Conservation (phyloP, 2,329 filamentous ascomycete species). For the Neofusicoccum umdonicola region DNA sequence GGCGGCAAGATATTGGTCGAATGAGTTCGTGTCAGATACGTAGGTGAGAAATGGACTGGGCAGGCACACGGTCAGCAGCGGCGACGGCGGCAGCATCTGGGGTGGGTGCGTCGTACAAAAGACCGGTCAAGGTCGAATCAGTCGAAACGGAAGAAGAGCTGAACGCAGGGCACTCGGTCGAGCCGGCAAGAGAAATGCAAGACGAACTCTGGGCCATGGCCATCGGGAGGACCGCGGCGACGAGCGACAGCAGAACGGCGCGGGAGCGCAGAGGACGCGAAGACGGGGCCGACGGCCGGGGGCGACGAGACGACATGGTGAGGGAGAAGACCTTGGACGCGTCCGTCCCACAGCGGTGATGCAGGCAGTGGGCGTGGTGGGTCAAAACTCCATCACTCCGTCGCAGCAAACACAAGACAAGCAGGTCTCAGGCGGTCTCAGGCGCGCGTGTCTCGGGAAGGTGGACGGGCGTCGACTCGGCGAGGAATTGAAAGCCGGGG, state of each 20-base stretch:
- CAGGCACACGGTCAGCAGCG: conserved; percentile 20
- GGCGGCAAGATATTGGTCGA: conserved; percentile 70
- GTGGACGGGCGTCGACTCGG: neutral
- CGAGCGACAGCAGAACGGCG: conserved; percentile 2
- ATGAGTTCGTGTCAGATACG: conserved; percentile 72
- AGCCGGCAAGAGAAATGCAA: conserved; percentile 69
- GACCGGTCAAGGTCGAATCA: conserved; percentile 53
- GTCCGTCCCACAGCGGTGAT: conserved; percentile 1
- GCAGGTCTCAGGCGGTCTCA: neutral
- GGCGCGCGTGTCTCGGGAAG: neutral
- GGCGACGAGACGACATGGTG: neutral
- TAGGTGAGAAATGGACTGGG: conserved; percentile 78
- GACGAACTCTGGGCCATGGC: conserved; percentile 13
- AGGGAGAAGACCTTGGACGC: neutral
- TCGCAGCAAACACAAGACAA: neutral
- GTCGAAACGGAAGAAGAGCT: conserved; percentile 69
- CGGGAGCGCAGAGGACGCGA: neutral
- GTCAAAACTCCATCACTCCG: conserved; percentile 7
- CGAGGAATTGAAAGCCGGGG: neutral
- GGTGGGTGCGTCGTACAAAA: conserved; percentile 55
- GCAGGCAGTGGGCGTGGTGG: conserved; percentile 3
- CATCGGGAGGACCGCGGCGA: neutral
- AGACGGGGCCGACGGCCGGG: neutral
- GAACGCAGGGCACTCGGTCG: conserved; percentile 71
- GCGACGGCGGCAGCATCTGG: too few relatives aligned